Evolutionary conservation across 31 red algal species (phyloP), one percentile per base, ranked within the genome.

Genomic region (Bonnemaisonia californica): DNA sequence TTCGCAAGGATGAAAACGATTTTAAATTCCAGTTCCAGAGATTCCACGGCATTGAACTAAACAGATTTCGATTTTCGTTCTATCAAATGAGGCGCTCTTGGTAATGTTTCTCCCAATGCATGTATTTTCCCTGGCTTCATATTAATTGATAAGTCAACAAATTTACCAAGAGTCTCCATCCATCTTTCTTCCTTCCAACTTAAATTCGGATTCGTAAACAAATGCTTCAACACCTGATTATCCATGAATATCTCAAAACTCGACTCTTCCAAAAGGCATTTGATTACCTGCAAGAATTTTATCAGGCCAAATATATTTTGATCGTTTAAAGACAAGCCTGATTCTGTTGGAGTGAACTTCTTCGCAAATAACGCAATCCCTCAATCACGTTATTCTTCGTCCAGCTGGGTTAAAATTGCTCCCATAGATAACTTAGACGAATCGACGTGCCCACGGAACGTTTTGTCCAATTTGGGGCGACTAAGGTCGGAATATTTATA

Each of bases 121-220:
- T 84, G 80, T 9, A 84, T 37, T 32, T 47, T 42, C 40, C 80
- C 67, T 13, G 28, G 80, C 24, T 70, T 57, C 63, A 82, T 9
- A 26, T 28, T 82, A 33, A 82, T 82, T 18, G 34, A 21, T 9
- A 45, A 51, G 26, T 74, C 60, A 28, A 47, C 68, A 84, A 84
- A 84, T 24, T 58, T 32, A 35, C 24, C 37, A 4, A 84, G 28
- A 31, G 37, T 34, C 3, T 86, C 82, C 22, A 77, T 3, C 71
- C 82, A 86, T 9, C 82, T 18, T 47, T 70, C 71, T 69, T 86
- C 82, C 42, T 33, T 62, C 32, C 82, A 4, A 24, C 40, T 86
- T 5, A 86, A 21, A 2, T 62, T 47, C 19, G 51, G 19, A 70
- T 86, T 86, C 45, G 45, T 51, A 16, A 51, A 51, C 9, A 51